Percentiles rank a stretch among this genome's conserved stretches.
These are phyloP conservation scores for Malus hybrid DNA, from an alignment of 331 rosid genomes.

Conservation along the genomic window DNA sequence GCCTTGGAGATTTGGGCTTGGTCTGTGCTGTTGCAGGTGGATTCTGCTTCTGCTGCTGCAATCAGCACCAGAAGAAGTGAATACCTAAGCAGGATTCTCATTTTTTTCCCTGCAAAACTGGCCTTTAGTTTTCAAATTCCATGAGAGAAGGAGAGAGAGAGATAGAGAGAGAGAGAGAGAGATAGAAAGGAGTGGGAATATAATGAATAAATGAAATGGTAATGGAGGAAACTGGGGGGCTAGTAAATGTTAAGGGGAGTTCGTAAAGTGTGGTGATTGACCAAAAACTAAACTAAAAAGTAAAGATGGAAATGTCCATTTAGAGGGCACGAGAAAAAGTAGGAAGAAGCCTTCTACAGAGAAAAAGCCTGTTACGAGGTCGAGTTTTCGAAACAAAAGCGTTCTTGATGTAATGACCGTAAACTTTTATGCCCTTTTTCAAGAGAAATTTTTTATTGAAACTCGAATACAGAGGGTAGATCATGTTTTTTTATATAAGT, in stretches of 20 bases:
- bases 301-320: too few species aligned
- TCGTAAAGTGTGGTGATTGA: neutral
- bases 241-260: neutral
- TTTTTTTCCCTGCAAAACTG: slow-evolving; percentile 1
- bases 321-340: too few species aligned
- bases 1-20: slow-evolving; percentile 40
- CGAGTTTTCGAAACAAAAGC: too few species aligned
- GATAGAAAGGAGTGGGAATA: neutral
- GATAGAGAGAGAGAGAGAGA: too few species aligned
- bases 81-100: slow-evolving; percentile 26
- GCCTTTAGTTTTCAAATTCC: neutral
- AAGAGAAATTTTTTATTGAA: too few species aligned
- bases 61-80: slow-evolving; percentile 32
- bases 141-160: neutral
- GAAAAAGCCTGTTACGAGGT: too few species aligned
- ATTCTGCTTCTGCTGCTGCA: slow-evolving; percentile 30
- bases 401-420: too few species aligned
- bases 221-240: neutral
- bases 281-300: too few species aligned
- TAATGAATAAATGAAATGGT: neutral
- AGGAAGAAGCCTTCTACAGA: too few species aligned
- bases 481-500: too few species aligned
- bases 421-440: too few species aligned
- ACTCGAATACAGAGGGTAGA: too few species aligned
- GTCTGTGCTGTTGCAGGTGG: slow-evolving; percentile 51